phyloP scores from a whole-genome alignment of 2,329 filamentous ascomycete genomes.

The Alternaria dauci region DNA sequence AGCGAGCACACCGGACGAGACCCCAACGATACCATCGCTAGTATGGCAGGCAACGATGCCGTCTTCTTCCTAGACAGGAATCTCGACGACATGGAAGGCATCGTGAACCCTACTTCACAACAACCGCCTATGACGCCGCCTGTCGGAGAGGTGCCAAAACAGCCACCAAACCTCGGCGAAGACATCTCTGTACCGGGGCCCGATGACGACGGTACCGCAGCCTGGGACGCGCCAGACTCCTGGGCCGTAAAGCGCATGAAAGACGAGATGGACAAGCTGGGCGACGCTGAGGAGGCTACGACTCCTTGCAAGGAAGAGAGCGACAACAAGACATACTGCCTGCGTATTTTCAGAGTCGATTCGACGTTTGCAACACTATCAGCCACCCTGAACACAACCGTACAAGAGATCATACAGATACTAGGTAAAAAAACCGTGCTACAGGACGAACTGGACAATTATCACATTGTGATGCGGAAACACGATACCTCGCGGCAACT shows the following conservation, averaged over 20 bases:
- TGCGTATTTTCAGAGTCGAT: slow-evolving; percentile 93
- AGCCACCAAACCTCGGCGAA: slow-evolving; percentile 62
- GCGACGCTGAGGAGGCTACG: slow-evolving; percentile 73
- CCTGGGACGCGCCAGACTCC: slow-evolving; percentile 94
- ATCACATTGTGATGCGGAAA: slow-evolving; percentile 93
- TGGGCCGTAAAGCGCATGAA: slow-evolving; percentile 85
- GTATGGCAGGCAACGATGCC: slow-evolving; percentile 62
- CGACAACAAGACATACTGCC: slow-evolving; percentile 81
- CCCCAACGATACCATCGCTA: slow-evolving; percentile 52
- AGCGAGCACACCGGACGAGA: slow-evolving; percentile 53
- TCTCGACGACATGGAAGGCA: slow-evolving; percentile 89
- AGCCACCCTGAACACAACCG: slow-evolving; percentile 81
- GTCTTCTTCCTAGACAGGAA: slow-evolving; percentile 87
- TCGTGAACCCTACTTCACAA: slow-evolving; percentile 66
- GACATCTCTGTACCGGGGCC: slow-evolving; percentile 35
- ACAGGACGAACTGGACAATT: slow-evolving; percentile 89
- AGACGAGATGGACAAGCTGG: slow-evolving; percentile 67
- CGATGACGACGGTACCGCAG: slow-evolving; percentile 57
- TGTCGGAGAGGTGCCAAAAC: slow-evolving; percentile 52
- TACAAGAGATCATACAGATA: slow-evolving; percentile 85
- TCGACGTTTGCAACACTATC: slow-evolving; percentile 94
- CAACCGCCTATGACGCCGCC: slow-evolving; percentile 76
- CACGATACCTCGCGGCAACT: slow-evolving; percentile 88
- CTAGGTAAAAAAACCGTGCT: slow-evolving; percentile 94
- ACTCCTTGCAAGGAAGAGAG: slow-evolving; percentile 75